phyloP scores from a whole-genome alignment of 306 rosid species.

The Pterocarpus macrocarpus region DNA sequence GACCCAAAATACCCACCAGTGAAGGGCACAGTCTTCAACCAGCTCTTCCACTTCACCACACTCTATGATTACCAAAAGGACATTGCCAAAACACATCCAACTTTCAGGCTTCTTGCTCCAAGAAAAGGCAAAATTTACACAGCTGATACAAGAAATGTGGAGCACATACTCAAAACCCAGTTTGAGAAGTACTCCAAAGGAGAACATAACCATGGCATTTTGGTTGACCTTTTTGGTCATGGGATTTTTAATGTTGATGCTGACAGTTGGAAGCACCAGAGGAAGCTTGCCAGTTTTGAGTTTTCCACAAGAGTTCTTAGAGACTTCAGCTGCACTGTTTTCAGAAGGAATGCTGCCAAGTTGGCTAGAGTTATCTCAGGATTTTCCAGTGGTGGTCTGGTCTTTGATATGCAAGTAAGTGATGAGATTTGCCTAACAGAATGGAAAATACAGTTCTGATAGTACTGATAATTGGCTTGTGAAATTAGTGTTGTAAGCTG shows the following conservation, averaged over 20 bases:
- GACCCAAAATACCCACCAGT: conserved; percentile 68
- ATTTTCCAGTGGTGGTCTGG: conserved; percentile 43
- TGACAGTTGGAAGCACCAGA: conserved; percentile 74
- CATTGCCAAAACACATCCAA: conserved; percentile 52
- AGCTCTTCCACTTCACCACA: conserved; percentile 54
- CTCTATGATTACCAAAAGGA: conserved; percentile 58
- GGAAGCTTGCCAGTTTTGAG: conserved; percentile 73
- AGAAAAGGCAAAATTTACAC: conserved; percentile 59
- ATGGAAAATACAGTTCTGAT: no score
- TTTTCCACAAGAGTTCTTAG: conserved; percentile 76
- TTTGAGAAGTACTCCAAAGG: conserved; percentile 70
- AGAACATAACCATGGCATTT: conserved; percentile 21
- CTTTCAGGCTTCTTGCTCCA: conserved; percentile 58
- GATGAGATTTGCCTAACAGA: no score
- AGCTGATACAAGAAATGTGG: conserved; percentile 58
- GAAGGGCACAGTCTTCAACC: conserved; percentile 65
- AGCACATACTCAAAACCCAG: conserved; percentile 59
- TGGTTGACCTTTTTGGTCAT: conserved; percentile 63
- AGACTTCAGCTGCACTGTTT: conserved; percentile 67
- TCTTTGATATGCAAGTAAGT: conserved; percentile 75
- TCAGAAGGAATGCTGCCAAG: conserved; percentile 65
- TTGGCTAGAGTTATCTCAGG: conserved; percentile 52
- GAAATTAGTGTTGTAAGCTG: no score
- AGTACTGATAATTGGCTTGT: no score
- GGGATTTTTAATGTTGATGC: conserved; percentile 81